Base-by-base conservation (phyloP, 2,329 filamentous ascomycete genomes). In the Fusarium longipes region DNA sequence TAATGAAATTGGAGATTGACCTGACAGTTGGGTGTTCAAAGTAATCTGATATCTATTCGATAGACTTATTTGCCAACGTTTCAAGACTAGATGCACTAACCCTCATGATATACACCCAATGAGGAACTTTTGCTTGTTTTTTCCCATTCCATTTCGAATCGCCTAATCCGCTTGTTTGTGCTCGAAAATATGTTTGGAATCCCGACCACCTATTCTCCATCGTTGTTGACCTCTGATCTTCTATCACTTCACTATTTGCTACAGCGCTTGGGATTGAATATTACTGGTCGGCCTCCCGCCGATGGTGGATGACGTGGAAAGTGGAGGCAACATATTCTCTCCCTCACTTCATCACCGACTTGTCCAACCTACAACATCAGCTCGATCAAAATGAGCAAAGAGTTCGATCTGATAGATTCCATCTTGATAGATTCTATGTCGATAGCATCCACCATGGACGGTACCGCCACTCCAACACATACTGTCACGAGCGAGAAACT, bases 341-440 rank as follows among this genome's bases (percentile, higher is more conserved):
- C 33, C 38, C 42, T 25, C 27, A 27, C 12, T 11, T 48, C 38
- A 39, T 22, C 25, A 24, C 4, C 12, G 29, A 6, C 32, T 11
- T 18, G 3, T 27, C n/a, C 12, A 18, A 14, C 6, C 18, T 2
- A 11, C 14, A 14, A 10, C 22, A 18, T 15, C 10, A 20, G 4
- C 22, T 8, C 10, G 0, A 4, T 4, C 20, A 36, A 4, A 8
- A 68, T 68, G 70, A 42, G 52, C 48, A 73, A 71, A 43, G 68
- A 73, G 3, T 33, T 53, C 6, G 70, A 70, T 9, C 4, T 63
- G 10, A 40, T 42, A 40, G 70, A 73, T 14, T 36, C 52, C 17
- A 63, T 69, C 10, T 3, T 63, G 14, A 39, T 40, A 36, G 70
- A 73, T 15, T 38, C 52, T 12, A 64, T 71, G 50, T 73, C 70